Evolutionary conservation across 306 rosid species (phyloP).

Genomic region (Datisca glomerata): DNA sequence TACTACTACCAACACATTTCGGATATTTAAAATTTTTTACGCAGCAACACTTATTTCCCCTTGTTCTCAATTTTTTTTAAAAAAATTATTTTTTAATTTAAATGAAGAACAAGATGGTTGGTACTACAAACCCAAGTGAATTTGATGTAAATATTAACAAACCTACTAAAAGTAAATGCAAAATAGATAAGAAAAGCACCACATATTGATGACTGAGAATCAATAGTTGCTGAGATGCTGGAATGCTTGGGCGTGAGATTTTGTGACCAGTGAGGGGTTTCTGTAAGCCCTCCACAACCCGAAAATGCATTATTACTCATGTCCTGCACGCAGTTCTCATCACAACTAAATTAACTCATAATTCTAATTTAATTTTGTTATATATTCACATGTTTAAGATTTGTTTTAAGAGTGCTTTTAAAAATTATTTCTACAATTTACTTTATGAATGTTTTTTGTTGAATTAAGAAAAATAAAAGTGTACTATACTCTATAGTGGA

Average conservation of each 20-base stretch:
- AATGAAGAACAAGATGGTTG: too few relatives aligned
- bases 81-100: too few relatives aligned
- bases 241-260: conserved; percentile 43
- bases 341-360: too few relatives aligned
- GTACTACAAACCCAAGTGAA: background rate
- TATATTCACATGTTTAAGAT: too few relatives aligned
- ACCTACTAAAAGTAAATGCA: background rate
- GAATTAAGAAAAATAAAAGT: background rate
- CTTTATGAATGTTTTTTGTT: background rate
- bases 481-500: background rate
- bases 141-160: background rate
- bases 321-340: conserved; percentile 39
- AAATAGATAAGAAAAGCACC: conserved; percentile 11
- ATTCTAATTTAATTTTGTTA: too few relatives aligned
- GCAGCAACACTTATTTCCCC: too few relatives aligned
- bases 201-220: conserved; percentile 69
- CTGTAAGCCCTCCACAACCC: conserved; percentile 29
- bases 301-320: conserved; percentile 27
- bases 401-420: too few relatives aligned
- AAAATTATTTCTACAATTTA: too few relatives aligned
- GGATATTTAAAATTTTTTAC: too few relatives aligned
- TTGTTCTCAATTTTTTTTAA: too few relatives aligned
- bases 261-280: conserved; percentile 23
- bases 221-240: conserved; percentile 43
- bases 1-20: too few relatives aligned